Percentiles rank a stretch among this genome's conserved stretches.
phyloP scores from a whole-genome alignment of 371 early-diverging fungal genomes.

The Mucor sp. region DNA sequence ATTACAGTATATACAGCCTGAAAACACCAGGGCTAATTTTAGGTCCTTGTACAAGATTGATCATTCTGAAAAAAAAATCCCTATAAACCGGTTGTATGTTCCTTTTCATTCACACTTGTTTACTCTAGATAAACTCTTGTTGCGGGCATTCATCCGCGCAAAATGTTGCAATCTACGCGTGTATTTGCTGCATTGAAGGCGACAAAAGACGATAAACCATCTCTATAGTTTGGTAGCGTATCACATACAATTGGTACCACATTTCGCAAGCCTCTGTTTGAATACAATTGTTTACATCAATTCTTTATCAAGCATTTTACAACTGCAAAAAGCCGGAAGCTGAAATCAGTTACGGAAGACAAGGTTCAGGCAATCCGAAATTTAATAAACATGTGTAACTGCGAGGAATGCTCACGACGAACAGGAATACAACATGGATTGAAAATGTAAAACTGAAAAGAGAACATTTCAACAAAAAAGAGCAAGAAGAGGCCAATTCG shows the following conservation, averaged over 20 bases:
- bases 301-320: not conserved
- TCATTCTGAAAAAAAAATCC: not conserved
- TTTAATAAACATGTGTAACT: constrained; percentile 1
- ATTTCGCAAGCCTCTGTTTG: not conserved
- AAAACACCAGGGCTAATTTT: not conserved
- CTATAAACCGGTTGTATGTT: not conserved
- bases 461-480: not conserved
- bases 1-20: not conserved
- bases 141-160: not conserved
- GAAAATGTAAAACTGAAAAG: constrained; percentile 1
- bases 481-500: not conserved
- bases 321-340: not conserved
- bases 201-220: not conserved
- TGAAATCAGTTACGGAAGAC: constrained; percentile 12
- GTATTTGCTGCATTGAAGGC: not conserved
- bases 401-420: not conserved
- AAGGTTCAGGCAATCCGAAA: constrained; percentile 1
- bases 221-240: not conserved
- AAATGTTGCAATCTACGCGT: not conserved
- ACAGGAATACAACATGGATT: not conserved
- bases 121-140: not conserved
- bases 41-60: not conserved
- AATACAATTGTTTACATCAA: constrained; percentile 2
- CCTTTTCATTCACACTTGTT: not conserved
- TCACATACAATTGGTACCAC: not conserved